Evolutionary conservation across 108 stramenopile genomes (phyloP).

Genomic region (Skeletonema marinoi): DNA sequence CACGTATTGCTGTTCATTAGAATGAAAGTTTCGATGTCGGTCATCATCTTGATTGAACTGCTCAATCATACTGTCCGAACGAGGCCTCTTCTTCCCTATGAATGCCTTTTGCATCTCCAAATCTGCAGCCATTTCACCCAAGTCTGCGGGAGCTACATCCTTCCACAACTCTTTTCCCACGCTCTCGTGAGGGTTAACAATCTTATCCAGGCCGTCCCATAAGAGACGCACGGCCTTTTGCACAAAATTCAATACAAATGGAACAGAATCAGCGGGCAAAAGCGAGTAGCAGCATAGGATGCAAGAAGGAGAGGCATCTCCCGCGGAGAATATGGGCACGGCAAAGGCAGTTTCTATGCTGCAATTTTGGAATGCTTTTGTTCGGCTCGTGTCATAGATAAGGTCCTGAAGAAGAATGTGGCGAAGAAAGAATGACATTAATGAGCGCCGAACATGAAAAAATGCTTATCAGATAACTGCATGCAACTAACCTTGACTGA

Average conservation of each 20-base stretch:
- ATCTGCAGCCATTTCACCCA: slow-evolving; percentile 94
- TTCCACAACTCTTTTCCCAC: slow-evolving; percentile 76
- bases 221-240: slow-evolving; percentile 85
- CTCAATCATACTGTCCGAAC: slow-evolving; percentile 5
- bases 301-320: slow-evolving; percentile 65
- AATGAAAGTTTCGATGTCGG: neutral
- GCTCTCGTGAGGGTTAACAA: slow-evolving; percentile 72
- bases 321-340: slow-evolving; percentile 78
- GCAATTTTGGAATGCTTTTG: slow-evolving; percentile 56
- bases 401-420: slow-evolving; percentile 39
- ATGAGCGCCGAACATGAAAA: neutral
- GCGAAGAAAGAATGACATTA: neutral
- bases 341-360: slow-evolving; percentile 80
- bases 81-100: slow-evolving; percentile 76
- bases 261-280: slow-evolving; percentile 70
- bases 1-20: neutral
- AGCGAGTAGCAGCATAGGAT: slow-evolving; percentile 84
- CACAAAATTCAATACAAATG: slow-evolving; percentile 87
- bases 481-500: slow-evolving; percentile 58
- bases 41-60: neutral
- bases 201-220: slow-evolving; percentile 80
- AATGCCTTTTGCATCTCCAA: slow-evolving; percentile 91
- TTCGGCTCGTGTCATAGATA: slow-evolving; percentile 65
- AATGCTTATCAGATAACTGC: neutral
- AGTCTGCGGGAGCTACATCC: slow-evolving; percentile 78